phyloP scores from a whole-genome alignment of 179 eudicot species.

The Beta corolliflora region DNA sequence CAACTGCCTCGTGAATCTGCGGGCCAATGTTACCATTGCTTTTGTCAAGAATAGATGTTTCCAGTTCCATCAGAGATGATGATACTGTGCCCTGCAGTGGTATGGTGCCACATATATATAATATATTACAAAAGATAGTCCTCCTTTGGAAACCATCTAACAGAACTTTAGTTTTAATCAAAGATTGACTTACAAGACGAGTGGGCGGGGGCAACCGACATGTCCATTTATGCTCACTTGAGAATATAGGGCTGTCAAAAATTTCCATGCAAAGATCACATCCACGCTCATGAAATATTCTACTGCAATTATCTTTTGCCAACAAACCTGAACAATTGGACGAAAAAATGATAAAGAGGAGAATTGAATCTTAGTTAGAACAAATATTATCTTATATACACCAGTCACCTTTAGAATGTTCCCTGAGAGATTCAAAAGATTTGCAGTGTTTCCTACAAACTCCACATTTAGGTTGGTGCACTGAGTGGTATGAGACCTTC shows the following conservation, averaged over 20 bases:
- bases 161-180: conserved; percentile 1
- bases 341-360: conserved; percentile 8
- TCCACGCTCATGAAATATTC: conserved; percentile 51
- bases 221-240: conserved; percentile 54
- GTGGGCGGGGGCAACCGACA: conserved; percentile 54
- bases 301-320: conserved; percentile 61
- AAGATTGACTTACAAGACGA: conserved; percentile 52
- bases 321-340: conserved; percentile 48
- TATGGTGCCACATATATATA: not conserved
- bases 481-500: conserved; percentile 66
- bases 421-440: conserved; percentile 72
- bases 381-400: not conserved
- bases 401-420: conserved; percentile 66
- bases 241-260: conserved; percentile 46
- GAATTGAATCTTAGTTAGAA: not conserved
- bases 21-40: conserved; percentile 16
- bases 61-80: conserved; percentile 28
- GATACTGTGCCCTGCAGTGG: conserved; percentile 50
- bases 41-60: conserved; percentile 24
- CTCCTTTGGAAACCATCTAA: not conserved
- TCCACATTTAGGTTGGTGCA: conserved; percentile 46
- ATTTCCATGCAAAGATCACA: conserved; percentile 65
- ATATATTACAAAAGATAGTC: not conserved
- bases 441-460: conserved; percentile 55
- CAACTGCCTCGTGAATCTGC: conserved; percentile 47